phyloP scores from a whole-genome alignment of 164 flowering plant species.

The Vitis vinifera region ASM3070453v1 NC_081823.1:2805001-2805500 shows the following conservation, averaged over 20 bases:
- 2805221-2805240: not conserved
- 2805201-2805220: no score
- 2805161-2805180: no score
- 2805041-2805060: not conserved
- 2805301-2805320: conserved; percentile 79
- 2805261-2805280: conserved; percentile 60
- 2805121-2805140: no score
- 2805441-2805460: conserved; percentile 56
- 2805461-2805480: conserved; percentile 75
- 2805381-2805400: conserved; percentile 78
- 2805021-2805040: not conserved
- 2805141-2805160: no score
- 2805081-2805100: conserved; percentile 16
- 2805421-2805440: conserved; percentile 76
- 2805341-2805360: conserved; percentile 64
- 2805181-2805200: no score
- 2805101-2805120: not conserved
- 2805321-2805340: conserved; percentile 47
- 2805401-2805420: conserved; percentile 64
- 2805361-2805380: conserved; percentile 67
- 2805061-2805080: not conserved
- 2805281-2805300: conserved; percentile 55
- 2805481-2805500: conserved; percentile 66
- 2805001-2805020: no score
- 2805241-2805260: conserved; percentile 45